Evolutionary conservation across 208 protist genomes (phyloP).

Genomic region (Strigomonas culicis): DNA sequence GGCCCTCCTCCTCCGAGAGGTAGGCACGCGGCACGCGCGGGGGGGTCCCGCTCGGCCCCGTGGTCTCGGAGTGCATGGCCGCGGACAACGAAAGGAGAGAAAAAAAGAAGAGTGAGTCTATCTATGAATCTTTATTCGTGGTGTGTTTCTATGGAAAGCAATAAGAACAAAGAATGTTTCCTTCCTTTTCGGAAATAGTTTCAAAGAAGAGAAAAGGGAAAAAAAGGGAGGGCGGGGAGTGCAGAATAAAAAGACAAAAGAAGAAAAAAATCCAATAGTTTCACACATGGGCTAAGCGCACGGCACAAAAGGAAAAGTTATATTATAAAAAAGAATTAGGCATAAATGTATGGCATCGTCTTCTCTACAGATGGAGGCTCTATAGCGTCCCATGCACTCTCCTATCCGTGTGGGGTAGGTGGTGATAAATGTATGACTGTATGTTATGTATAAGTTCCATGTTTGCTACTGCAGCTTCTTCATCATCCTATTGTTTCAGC

Average conservation of each 20-base stretch:
- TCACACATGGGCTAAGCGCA: no score
- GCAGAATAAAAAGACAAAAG: no score
- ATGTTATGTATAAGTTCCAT: no score
- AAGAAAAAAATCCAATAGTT: no score
- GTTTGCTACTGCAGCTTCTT: no score
- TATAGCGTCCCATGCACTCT: no score
- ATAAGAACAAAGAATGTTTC: not conserved
- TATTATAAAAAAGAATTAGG: constrained; percentile 1
- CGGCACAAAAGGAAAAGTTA: no score
- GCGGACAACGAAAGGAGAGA: not conserved
- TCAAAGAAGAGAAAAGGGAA: not conserved
- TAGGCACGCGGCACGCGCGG: not conserved
- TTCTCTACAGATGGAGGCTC: no score
- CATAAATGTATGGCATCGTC: no score
- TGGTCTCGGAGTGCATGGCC: not conserved
- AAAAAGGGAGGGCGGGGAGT: no score
- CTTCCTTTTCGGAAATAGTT: not conserved
- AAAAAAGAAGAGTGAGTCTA: not conserved
- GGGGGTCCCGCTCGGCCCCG: not conserved
- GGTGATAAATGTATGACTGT: no score
- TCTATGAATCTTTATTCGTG: not conserved
- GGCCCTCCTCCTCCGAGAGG: not conserved
- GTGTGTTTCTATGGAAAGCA: not conserved
- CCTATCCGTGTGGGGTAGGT: no score
- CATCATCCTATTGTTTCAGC: not conserved